Evolutionary conservation across 371 early-diverging fungal species (phyloP).

Genomic region (Mortierella sp.): DNA sequence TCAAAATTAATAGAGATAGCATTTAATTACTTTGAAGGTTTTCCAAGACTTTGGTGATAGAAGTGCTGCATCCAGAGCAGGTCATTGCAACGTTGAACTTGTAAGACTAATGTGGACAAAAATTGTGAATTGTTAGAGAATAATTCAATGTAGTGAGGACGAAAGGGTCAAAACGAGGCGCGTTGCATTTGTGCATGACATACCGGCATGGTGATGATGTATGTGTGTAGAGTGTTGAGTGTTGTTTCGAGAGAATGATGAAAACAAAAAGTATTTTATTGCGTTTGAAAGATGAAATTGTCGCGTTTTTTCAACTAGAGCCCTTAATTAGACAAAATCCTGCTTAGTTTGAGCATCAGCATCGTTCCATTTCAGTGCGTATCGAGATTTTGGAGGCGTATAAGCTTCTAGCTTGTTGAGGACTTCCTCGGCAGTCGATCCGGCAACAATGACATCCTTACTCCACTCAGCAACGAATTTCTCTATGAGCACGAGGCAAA

Average conservation of each 20-base stretch:
- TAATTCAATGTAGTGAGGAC: not conserved
- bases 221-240: too few species aligned
- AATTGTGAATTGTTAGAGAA: not conserved
- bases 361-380: slow-evolving; percentile 66
- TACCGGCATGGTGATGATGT: slow-evolving; percentile 31
- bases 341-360: slow-evolving; percentile 22
- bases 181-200: not conserved
- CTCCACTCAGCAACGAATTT: slow-evolving; percentile 68
- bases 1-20: not conserved
- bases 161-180: not conserved
- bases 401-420: slow-evolving; percentile 71
- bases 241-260: not conserved
- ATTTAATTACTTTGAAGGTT: slow-evolving; percentile 68
- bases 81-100: slow-evolving; percentile 87
- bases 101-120: slow-evolving; percentile 59
- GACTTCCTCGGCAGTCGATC: slow-evolving; percentile 71
- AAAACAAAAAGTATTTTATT: not conserved
- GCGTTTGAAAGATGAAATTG: slow-evolving; percentile 1
- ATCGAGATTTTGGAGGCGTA: slow-evolving; percentile 64
- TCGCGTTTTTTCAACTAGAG: not conserved
- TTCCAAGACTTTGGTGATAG: slow-evolving; percentile 78
- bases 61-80: slow-evolving; percentile 86
- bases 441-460: slow-evolving; percentile 65
- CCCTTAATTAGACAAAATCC: slow-evolving; percentile 26
- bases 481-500: slow-evolving; percentile 51